Percentiles rank a stretch among this genome's conserved stretches.
phyloP scores from a whole-genome alignment of 192 early-diverging fungal species.

The Podila epicladia region DNA sequence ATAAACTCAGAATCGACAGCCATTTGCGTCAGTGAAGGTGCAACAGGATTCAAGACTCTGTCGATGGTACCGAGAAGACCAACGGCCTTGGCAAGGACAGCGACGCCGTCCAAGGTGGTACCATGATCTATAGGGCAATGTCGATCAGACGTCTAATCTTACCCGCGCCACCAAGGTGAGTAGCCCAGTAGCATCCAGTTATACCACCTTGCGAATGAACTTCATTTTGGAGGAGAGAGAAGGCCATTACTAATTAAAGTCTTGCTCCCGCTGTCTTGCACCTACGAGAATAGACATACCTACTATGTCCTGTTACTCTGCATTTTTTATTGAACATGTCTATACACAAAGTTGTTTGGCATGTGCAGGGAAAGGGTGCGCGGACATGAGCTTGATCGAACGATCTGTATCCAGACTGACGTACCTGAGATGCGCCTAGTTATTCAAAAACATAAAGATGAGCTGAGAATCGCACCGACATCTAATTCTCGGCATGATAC shows the following conservation, averaged over 20 bases:
- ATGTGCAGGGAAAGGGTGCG: no score
- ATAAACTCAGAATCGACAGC: slow-evolving; percentile 18
- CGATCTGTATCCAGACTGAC: slow-evolving; percentile 19
- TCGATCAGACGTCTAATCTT: slow-evolving; percentile 33
- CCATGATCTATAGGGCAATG: slow-evolving; percentile 37
- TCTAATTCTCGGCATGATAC: no score
- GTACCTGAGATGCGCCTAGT: slow-evolving; percentile 5
- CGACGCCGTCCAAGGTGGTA: slow-evolving; percentile 17
- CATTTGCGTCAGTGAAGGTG: background rate
- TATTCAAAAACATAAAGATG: no score
- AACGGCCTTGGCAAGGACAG: slow-evolving; percentile 20
- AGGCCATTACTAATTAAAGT: no score
- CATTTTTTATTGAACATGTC: no score
- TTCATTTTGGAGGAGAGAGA: no score
- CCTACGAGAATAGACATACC: no score
- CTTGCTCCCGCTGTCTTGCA: no score
- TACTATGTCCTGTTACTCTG: no score
- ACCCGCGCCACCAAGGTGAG: slow-evolving; percentile 23
- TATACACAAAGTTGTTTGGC: no score
- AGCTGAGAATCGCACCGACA: background rate
- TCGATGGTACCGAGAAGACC: slow-evolving; percentile 11
- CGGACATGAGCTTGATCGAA: no score
- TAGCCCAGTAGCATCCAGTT: slow-evolving; percentile 39
- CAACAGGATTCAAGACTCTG: slow-evolving; percentile 5
- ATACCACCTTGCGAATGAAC: slow-evolving; percentile 47